Conservation (phyloP, 192 early-diverging fungal genomes). For the Ambispora gerdemannii region DNA sequence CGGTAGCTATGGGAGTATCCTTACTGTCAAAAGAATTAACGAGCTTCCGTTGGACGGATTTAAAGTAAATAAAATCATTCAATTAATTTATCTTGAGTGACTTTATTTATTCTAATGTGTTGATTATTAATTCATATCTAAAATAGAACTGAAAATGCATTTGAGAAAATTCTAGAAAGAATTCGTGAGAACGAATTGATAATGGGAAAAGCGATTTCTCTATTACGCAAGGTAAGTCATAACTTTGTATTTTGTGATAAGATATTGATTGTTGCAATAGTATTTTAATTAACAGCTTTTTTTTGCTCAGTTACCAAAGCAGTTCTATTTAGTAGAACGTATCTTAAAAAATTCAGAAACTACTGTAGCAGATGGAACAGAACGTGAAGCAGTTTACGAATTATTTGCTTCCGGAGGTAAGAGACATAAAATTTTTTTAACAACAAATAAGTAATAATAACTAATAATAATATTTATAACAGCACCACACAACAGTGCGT, state of each 20-base stretch:
- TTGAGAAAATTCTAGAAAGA: constrained; percentile 38
- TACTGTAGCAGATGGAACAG: constrained; percentile 45
- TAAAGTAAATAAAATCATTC: constrained; percentile 33
- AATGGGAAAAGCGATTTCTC: constrained; percentile 51
- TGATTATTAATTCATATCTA: background rate
- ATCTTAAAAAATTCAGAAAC: constrained; percentile 45
- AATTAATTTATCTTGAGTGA: background rate
- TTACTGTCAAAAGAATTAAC: constrained; percentile 37
- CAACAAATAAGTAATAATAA: constrained; percentile 1
- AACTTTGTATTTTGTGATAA: too few species aligned
- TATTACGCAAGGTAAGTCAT: constrained; percentile 50
- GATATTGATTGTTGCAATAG: too few species aligned
- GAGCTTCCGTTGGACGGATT: constrained; percentile 47
- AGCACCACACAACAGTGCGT: constrained; percentile 42
- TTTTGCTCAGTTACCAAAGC: constrained; percentile 53
- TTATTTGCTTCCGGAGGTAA: constrained; percentile 55
- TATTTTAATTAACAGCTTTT: background rate
- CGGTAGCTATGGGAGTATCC: constrained; percentile 40
- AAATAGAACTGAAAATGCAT: constrained; percentile 32
- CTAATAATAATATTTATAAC: constrained; percentile 8
- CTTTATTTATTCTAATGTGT: background rate
- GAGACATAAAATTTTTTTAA: background rate
- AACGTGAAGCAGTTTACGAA: constrained; percentile 55
- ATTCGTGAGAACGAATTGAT: constrained; percentile 45
- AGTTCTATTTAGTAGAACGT: constrained; percentile 54